Evolutionary conservation across 2,329 filamentous ascomycete genomes (phyloP), one percentile per base, ranked within the genome.

Genomic region (Mollisiaceae sp.): DNA sequence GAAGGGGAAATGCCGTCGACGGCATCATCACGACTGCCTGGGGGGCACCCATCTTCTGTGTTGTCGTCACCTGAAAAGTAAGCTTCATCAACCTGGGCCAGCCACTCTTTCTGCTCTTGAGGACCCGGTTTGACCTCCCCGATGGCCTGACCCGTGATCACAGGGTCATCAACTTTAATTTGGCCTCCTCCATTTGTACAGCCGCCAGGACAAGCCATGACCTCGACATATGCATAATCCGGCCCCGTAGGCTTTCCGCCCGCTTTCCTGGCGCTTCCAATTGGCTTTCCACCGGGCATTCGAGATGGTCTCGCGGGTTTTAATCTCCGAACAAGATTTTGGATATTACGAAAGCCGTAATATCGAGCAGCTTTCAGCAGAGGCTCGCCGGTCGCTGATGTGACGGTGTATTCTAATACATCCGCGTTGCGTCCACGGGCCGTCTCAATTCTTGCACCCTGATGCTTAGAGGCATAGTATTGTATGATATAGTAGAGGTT

Each of bases 151-250:
- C 83, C 82, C 50, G 82, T 73, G 11, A 89, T 79, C 14, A 87
- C 80, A 8, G 91, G 87, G 76, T 98, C 95, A 61, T 93, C 91
- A 32, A 92, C 87, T 75, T 97, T 97, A 76, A 99, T 89, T 81
- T 99, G 95, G 0, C 95, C 95, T 43, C 95, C 95, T 1, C 95
- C 95, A 73, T 99, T 99, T 62, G 95, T 99, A 80, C 95, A 99
- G 2, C 95, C 95, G n/a, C 95, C 95, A 0, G 95, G 95, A 78
- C 95, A 99, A 15, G 95, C 95, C 95, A 99, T 99, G 65, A 99
- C 95, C 79, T 99, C 95, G 35, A 98, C 91, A 78, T 97, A 98
- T n/a, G 91, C 86, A 77, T 94, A 94, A 41, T 97, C 92, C 8
- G 86, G 78, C 5, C 80, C 78, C 20, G 78, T 76, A 20, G 77